Evolutionary conservation across 2,329 filamentous ascomycete species (phyloP).

Genomic region (Beauveria varroae): DNA sequence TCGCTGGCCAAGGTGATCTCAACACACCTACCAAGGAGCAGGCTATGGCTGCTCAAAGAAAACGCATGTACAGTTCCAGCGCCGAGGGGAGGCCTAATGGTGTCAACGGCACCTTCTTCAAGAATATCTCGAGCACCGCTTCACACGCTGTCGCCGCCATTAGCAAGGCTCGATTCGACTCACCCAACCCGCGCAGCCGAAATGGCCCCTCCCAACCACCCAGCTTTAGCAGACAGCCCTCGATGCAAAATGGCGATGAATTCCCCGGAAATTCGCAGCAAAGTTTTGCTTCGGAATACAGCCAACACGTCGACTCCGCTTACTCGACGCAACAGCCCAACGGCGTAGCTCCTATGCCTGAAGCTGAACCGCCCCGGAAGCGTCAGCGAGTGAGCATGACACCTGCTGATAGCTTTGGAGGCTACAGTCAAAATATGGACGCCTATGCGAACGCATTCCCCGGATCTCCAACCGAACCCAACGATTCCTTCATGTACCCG

Average conservation of each 20-base stretch:
- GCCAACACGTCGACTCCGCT: constrained; percentile 62
- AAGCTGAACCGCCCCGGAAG: constrained; percentile 75
- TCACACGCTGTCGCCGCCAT: constrained; percentile 92
- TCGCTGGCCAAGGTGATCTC: constrained; percentile 65
- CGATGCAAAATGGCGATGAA: constrained; percentile 62
- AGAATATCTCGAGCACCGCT: constrained; percentile 89
- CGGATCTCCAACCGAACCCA: constrained; percentile 71
- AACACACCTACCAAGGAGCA: constrained; percentile 98
- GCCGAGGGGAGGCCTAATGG: constrained; percentile 61
- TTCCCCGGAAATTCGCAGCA: constrained; percentile 74
- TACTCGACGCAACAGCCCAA: constrained; percentile 53
- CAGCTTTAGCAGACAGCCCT: constrained; percentile 64
- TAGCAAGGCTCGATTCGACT: constrained; percentile 91
- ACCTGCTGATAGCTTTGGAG: constrained; percentile 51
- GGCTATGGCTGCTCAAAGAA: constrained; percentile 91
- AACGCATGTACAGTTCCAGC: constrained; percentile 71
- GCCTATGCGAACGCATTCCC: constrained; percentile 43
- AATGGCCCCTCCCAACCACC: constrained; percentile 55
- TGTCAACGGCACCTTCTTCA: constrained; percentile 84
- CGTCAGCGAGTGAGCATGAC: constrained; percentile 54
- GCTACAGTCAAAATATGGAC: constrained; percentile 42
- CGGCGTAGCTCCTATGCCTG: constrained; percentile 34
- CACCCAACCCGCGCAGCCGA: constrained; percentile 62
- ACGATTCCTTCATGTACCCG: constrained; percentile 68
- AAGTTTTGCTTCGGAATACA: constrained; percentile 70